phyloP scores from a whole-genome alignment of 2,329 filamentous ascomycete genomes.

The Bisporella sp. region DNA sequence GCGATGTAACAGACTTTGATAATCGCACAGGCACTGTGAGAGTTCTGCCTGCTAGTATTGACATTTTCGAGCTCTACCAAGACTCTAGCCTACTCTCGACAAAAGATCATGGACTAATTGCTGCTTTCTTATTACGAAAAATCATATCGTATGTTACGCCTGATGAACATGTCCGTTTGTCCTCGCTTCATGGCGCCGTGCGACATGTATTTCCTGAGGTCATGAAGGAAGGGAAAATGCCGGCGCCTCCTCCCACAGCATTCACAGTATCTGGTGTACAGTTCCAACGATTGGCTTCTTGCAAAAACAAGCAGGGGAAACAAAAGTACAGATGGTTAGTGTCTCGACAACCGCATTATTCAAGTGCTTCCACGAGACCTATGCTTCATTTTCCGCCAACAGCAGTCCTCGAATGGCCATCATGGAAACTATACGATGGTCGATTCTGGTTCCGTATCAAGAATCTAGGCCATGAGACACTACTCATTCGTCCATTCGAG shows the following conservation, averaged over 20 bases:
- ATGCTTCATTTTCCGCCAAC: constrained; percentile 31
- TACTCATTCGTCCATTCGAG: constrained; percentile 15
- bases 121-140: constrained; percentile 38
- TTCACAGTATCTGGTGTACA: constrained; percentile 18
- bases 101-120: constrained; percentile 19
- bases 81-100: neutral
- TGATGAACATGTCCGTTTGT: constrained; percentile 33
- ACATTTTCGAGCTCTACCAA: constrained; percentile 3
- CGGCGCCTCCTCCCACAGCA: neutral
- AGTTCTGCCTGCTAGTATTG: constrained; percentile 9
- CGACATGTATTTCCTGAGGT: constrained; percentile 33
- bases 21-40: constrained; percentile 29
- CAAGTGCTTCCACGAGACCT: constrained; percentile 32
- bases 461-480: constrained; percentile 4
- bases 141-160: constrained; percentile 43
- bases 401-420: constrained; percentile 5
- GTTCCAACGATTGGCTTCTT: constrained; percentile 11
- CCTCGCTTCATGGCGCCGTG: constrained; percentile 34
- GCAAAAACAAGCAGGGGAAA: neutral
- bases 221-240: neutral
- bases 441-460: constrained; percentile 52
- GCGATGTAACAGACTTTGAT: constrained; percentile 30
- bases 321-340: constrained; percentile 15
- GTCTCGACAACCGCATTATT: constrained; percentile 16
- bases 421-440: constrained; percentile 43